A percentile compares a stretch with the other conserved stretches of the same genome.
These are phyloP conservation scores for Leishmania amazonensis DNA, from an alignment of 208 protist species.

Conservation along the genomic window DNA sequence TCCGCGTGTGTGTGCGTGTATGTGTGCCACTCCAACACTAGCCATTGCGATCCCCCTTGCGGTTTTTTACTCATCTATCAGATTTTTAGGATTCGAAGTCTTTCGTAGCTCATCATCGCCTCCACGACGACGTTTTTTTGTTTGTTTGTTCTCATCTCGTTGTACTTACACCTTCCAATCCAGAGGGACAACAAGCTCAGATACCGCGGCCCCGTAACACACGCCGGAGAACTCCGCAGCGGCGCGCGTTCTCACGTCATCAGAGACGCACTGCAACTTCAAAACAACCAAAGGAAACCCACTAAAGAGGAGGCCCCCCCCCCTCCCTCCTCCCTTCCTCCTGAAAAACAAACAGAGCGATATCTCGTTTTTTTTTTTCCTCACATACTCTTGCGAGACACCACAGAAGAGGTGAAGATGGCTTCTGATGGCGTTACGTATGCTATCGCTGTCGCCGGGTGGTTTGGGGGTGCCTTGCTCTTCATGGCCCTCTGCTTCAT, in stretches of 20 bases:
- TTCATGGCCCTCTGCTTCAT: conserved; percentile 58
- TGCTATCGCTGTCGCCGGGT: conserved; percentile 48
- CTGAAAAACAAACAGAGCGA: not conserved
- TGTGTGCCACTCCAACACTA: not conserved
- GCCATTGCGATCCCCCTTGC: too few relatives aligned
- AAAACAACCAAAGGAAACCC: not conserved
- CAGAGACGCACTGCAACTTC: not conserved
- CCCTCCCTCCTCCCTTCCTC: not conserved
- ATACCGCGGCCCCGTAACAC: not conserved
- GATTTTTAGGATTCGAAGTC: not conserved
- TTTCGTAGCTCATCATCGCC: not conserved
- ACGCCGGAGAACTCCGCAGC: not conserved
- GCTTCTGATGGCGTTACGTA: conserved; percentile 34
- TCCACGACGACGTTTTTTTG: not conserved
- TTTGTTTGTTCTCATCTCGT: not conserved
- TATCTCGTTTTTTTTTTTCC: not conserved
- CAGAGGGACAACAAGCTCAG: not conserved
- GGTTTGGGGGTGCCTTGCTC: conserved; percentile 40
- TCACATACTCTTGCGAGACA: not conserved
- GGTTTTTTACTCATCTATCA: not conserved
- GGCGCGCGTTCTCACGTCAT: not conserved
- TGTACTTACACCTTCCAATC: not conserved
- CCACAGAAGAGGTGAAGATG: conserved; percentile 12
- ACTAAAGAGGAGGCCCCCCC: not conserved
- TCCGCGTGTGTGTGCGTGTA: not conserved